phyloP scores from a whole-genome alignment of 108 stramenopile genomes.

The Skeletonema menzelii region DNA sequence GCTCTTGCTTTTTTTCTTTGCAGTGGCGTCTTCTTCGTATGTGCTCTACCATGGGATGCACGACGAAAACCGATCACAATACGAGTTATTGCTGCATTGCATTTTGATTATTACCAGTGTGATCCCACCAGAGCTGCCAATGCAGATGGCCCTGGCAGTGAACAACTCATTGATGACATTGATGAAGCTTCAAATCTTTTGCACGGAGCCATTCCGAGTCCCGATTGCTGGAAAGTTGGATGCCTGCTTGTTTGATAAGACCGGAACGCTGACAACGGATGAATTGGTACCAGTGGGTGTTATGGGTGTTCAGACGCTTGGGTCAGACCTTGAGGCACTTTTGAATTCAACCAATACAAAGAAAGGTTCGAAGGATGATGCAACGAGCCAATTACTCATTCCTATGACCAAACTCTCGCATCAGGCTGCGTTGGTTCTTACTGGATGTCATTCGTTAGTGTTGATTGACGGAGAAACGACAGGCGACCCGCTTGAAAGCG shows the following conservation, averaged over 20 bases:
- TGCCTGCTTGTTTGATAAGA: constrained; percentile 97
- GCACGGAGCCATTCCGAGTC: constrained; percentile 95
- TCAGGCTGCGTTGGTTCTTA: constrained; percentile 79
- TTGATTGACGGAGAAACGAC: constrained; percentile 85
- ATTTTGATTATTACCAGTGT: constrained; percentile 95
- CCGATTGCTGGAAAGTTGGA: constrained; percentile 96
- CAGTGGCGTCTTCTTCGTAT: constrained; percentile 90
- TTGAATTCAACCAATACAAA: constrained; percentile 20
- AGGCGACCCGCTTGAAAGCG: constrained; percentile 91
- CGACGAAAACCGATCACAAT: constrained; percentile 86
- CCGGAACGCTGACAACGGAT: constrained; percentile 97
- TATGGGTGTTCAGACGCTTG: constrained; percentile 20
- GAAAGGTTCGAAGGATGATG: constrained; percentile 45
- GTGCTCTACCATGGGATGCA: constrained; percentile 91
- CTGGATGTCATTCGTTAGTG: constrained; percentile 91
- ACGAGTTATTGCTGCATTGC: constrained; percentile 93
- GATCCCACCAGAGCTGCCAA: constrained; percentile 96
- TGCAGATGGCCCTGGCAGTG: constrained; percentile 98
- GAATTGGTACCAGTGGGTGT: constrained; percentile 96
- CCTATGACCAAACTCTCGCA: constrained; percentile 75
- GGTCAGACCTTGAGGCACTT: constrained; percentile 6
- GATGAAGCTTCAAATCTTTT: constrained; percentile 96
- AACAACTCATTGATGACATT: constrained; percentile 96
- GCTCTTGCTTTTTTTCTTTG: constrained; percentile 92
- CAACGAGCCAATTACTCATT: constrained; percentile 50